phyloP scores from a whole-genome alignment of 768 basidiomycete genomes.

The Jaapia argillacea region DNA sequence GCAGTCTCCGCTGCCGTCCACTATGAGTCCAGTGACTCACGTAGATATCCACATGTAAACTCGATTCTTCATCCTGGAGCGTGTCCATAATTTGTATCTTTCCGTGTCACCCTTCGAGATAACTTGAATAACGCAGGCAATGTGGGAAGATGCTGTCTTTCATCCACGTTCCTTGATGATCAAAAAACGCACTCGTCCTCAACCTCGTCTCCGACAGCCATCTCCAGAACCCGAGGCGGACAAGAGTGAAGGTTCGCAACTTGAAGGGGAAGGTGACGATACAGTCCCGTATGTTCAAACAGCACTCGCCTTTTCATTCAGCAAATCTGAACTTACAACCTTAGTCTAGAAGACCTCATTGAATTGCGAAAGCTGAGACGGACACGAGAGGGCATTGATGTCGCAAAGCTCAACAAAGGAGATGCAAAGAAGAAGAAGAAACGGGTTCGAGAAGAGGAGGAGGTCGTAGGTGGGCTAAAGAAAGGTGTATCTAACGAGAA shows the following conservation, averaged over 20 bases:
- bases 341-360: constrained; percentile 73
- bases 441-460: constrained; percentile 30
- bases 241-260: constrained; percentile 6
- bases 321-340: constrained; percentile 7
- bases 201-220: constrained; percentile 41
- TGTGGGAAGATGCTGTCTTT: too few relatives aligned
- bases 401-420: constrained; percentile 74
- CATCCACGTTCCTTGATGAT: too few relatives aligned
- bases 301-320: too few relatives aligned
- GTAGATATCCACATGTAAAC: too few relatives aligned
- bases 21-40: too few relatives aligned
- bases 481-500: constrained; percentile 22
- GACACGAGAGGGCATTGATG: constrained; percentile 76
- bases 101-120: too few relatives aligned
- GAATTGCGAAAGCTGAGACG: constrained; percentile 72
- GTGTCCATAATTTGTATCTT: too few relatives aligned
- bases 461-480: constrained; percentile 47
- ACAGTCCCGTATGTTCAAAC: constrained; percentile 46
- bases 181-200: constrained; percentile 67
- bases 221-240: constrained; percentile 26
- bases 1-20: too few relatives aligned
- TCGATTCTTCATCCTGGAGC: too few relatives aligned
- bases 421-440: constrained; percentile 68
- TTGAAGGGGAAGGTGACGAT: constrained; percentile 20
- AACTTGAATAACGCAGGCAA: too few relatives aligned